Percentiles rank a stretch among this genome's conserved stretches.
Conservation (phyloP, 371 early-diverging fungal genomes). For the Saksenaea oblongispora region DNA sequence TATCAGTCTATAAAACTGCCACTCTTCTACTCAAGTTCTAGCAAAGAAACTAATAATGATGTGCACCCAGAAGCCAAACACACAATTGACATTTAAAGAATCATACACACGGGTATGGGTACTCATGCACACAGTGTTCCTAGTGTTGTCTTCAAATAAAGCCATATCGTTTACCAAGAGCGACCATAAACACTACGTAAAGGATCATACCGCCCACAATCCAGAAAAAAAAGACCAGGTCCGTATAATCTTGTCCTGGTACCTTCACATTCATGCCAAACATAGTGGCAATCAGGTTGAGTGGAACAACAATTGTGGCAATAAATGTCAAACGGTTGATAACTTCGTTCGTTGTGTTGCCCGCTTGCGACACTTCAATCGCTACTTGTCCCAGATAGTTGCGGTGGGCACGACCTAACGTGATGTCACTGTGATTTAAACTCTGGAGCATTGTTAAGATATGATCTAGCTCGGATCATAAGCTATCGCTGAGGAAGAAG, state of each 20-base stretch:
- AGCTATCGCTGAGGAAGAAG: neutral
- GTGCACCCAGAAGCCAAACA: no score
- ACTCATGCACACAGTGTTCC: no score
- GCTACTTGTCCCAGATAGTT: conserved; percentile 96
- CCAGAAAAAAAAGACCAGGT: conserved; percentile 76
- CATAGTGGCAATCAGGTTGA: conserved; percentile 82
- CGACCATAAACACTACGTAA: conserved; percentile 38
- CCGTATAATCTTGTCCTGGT: conserved; percentile 69
- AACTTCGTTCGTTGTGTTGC: conserved; percentile 90
- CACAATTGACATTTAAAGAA: no score
- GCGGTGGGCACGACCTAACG: conserved; percentile 87
- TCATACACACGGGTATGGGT: no score
- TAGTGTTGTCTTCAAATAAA: neutral
- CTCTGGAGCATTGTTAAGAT: conserved; percentile 94
- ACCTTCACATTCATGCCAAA: conserved; percentile 87
- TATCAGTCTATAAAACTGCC: no score
- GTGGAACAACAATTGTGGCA: conserved; percentile 87
- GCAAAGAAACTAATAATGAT: no score
- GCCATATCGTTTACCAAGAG: conserved; percentile 37
- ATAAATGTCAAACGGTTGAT: conserved; percentile 90
- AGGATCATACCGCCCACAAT: conserved; percentile 63
- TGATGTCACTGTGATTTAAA: conserved; percentile 86
- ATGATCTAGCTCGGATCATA: conserved; percentile 66
- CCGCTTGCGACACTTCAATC: conserved; percentile 94
- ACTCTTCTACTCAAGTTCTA: no score